A percentile compares a stretch with the other conserved stretches of the same genome.
phyloP scores from a whole-genome alignment of 306 rosid species.

The Lagenaria siceraria region DNA sequence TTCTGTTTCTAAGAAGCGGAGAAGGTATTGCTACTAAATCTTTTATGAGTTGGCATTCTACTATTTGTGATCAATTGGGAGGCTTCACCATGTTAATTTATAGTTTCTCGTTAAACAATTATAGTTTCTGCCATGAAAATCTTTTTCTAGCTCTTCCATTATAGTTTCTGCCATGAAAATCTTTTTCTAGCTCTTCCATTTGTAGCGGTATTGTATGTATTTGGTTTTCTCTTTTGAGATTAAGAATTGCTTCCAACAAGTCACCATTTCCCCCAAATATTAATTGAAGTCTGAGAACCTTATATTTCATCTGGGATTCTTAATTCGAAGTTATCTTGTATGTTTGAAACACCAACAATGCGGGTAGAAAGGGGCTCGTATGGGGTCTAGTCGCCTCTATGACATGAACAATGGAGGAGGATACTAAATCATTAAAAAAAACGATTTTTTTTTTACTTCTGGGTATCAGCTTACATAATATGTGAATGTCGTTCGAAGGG shows the following conservation, averaged over 20 bases:
- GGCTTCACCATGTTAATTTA: neutral
- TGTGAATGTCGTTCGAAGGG: neutral
- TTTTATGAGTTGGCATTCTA: neutral
- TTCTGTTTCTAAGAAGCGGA: conserved; percentile 37
- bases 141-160: neutral
- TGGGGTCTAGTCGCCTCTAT: neutral
- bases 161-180: neutral
- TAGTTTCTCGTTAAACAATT: neutral
- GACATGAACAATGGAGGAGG: neutral
- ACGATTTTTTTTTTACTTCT: neutral
- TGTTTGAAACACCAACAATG: neutral
- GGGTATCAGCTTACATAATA: neutral
- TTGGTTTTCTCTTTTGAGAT: neutral
- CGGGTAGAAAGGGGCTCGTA: neutral
- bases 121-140: neutral
- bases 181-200: neutral
- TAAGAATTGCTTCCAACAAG: neutral
- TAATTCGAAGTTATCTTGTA: neutral
- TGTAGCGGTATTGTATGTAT: neutral
- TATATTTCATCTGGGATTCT: neutral
- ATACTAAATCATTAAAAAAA: neutral
- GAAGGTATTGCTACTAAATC: conserved; percentile 30
- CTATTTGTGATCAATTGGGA: neutral
- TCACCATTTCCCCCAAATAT: neutral
- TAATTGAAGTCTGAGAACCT: neutral